These are phyloP conservation scores for Entomortierella parvispora DNA, from an alignment of 192 early-diverging fungal species.

Conservation along the genomic window DNA sequence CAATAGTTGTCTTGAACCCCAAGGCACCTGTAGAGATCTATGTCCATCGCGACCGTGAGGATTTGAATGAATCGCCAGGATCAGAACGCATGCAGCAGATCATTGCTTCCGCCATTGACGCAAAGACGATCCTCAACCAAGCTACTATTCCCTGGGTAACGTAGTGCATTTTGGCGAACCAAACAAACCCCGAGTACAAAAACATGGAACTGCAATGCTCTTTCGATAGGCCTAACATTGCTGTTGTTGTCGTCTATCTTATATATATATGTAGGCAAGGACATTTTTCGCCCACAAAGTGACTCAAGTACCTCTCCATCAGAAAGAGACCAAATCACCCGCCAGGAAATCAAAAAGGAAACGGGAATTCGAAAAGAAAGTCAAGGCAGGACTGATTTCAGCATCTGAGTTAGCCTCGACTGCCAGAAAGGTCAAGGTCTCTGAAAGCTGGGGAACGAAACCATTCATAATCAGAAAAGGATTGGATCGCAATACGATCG, in stretches of 20 bases:
- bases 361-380: constrained; percentile 49
- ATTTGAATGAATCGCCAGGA: constrained; percentile 29
- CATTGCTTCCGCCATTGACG: constrained; percentile 25
- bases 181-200: too few species aligned
- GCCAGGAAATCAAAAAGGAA: constrained; percentile 37
- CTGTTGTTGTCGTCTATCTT: too few species aligned
- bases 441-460: constrained; percentile 32
- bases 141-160: constrained; percentile 39
- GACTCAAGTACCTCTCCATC: constrained; percentile 25
- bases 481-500: constrained; percentile 26
- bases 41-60: constrained; percentile 15
- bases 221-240: too few species aligned
- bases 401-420: constrained; percentile 11
- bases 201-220: too few species aligned
- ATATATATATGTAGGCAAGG: constrained; percentile 8
- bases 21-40: constrained; percentile 10
- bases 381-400: constrained; percentile 31
- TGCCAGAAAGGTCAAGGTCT: constrained; percentile 32
- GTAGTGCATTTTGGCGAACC: background rate
- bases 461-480: constrained; percentile 32
- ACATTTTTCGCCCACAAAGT: constrained; percentile 44
- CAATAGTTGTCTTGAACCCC: background rate
- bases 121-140: constrained; percentile 11
- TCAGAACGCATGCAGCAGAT: constrained; percentile 40
- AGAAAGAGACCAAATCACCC: background rate